Base-by-base conservation (phyloP, 345 rosid genomes). In the Murraya koenigii region DNA sequence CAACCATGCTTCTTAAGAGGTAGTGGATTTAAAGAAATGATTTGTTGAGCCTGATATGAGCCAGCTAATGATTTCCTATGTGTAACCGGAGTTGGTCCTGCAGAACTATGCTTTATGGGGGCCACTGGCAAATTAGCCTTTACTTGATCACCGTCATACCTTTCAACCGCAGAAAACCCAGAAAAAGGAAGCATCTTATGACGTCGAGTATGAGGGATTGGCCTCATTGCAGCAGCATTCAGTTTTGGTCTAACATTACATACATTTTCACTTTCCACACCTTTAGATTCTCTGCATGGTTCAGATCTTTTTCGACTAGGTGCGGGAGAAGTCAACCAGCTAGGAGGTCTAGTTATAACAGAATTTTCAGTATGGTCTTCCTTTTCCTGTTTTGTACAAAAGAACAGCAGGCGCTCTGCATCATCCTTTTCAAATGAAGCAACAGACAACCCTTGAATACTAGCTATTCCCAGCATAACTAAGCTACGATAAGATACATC, bases 1-100 rank as follows among this genome's bases (percentile, higher is more conserved):
- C 99, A 97, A 55, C 98, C 97, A 78, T 97, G 99, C 84, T 97
- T 97, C 87, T 93, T 97, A 60, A 97, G 86, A 75, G 99, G 98
- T 56, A 94, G 79, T 62, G 99, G 99, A 79, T 97, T 97, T 75
- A 97, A 77, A 63, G 99, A 90, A 49, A 97, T 88, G 72, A 97
- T 86, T 84, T 97, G 99, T 75, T 94, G 98, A 72, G 95, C 89
- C 88, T 91, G 98, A 78, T 86, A 88, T 30, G 97, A 94, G 80
- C 91, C 92, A 3, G 95, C 87, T 69, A 86, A 84, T 30, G 93
- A 86, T 88, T 92, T 97, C 76, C 98, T 87, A 77, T 91, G 93
- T 8, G 92, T 62, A 26, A 76, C 85, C 1, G 95, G 95, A 69
- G 89, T 80, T 39, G 91, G 84, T 30, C 88, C 89, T 3, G 30